Conservation (phyloP, 768 basidiomycete species). For the Mycena indigotica region DNA sequence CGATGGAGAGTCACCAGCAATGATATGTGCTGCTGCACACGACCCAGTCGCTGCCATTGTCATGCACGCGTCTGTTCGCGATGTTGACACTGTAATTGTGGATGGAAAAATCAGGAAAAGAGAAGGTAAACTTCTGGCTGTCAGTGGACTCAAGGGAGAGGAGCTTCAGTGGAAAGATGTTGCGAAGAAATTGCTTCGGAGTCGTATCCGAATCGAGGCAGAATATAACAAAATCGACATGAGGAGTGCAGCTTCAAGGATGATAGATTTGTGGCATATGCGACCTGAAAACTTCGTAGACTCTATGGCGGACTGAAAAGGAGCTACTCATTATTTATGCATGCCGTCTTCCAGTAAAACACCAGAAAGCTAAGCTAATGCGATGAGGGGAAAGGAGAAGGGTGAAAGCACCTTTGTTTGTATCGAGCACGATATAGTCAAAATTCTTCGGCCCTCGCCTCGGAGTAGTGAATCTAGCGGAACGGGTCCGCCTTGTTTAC, state of each 20-base stretch:
- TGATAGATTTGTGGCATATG: not conserved
- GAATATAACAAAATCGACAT: not conserved
- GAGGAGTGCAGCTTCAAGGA: not conserved
- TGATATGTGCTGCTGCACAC: constrained; percentile 16
- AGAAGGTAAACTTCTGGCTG: constrained; percentile 10
- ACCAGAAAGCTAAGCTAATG: no score
- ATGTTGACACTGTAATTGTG: constrained; percentile 21
- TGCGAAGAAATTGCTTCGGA: constrained; percentile 1
- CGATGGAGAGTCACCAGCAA: constrained; percentile 10
- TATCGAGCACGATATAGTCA: no score
- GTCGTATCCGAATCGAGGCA: not conserved
- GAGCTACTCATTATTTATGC: no score
- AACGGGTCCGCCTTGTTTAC: no score
- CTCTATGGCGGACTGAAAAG: no score
- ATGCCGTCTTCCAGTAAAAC: no score
- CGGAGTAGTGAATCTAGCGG: no score
- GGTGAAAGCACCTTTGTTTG: no score
- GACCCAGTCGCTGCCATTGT: constrained; percentile 22
- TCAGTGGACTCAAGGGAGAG: not conserved
- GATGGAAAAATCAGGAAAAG: constrained; percentile 14
- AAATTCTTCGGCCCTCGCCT: no score
- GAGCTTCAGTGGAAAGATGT: constrained; percentile 6
- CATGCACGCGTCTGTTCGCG: constrained; percentile 15
- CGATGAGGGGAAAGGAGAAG: no score
- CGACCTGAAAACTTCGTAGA: constrained; percentile 1